phyloP scores from a whole-genome alignment of 192 early-diverging fungal species.

The Gigaspora rosea region DNA sequence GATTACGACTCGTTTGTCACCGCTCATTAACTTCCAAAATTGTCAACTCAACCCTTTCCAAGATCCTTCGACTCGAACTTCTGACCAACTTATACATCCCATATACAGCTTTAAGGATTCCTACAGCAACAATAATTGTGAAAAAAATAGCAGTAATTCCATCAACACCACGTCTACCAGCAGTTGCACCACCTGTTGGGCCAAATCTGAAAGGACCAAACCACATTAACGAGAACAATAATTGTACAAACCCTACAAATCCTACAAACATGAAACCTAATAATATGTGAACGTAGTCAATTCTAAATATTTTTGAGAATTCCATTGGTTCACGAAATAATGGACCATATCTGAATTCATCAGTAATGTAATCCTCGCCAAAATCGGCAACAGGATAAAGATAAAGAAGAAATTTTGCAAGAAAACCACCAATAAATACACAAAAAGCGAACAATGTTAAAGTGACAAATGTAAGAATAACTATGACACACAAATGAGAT shows the following conservation, averaged over 20 bases:
- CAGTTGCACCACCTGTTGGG: slow-evolving; percentile 36
- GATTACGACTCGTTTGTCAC: not conserved
- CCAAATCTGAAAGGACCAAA: slow-evolving; percentile 42
- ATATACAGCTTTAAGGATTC: slow-evolving; percentile 21
- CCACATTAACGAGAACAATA: slow-evolving; percentile 42
- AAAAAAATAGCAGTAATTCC: slow-evolving; percentile 10
- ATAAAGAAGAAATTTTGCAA: slow-evolving; percentile 32
- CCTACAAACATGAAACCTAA: slow-evolving; percentile 49
- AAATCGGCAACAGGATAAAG: not conserved
- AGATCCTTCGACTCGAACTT: slow-evolving; percentile 8
- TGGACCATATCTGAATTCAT: slow-evolving; percentile 2
- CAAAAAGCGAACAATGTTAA: slow-evolving; percentile 34
- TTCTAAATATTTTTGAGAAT: slow-evolving; percentile 42
- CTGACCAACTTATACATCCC: slow-evolving; percentile 29
- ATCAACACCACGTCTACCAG: slow-evolving; percentile 31
- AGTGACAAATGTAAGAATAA: slow-evolving; percentile 34
- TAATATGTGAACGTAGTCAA: slow-evolving; percentile 43
- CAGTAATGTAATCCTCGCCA: slow-evolving; percentile 32
- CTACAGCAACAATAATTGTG: slow-evolving; percentile 3
- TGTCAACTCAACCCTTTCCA: slow-evolving; percentile 17
- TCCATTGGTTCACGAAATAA: slow-evolving; percentile 38
- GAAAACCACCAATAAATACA: slow-evolving; percentile 37
- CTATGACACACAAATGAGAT: slow-evolving; percentile 5
- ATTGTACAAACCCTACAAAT: slow-evolving; percentile 47
- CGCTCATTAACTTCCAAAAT: slow-evolving; percentile 29